Evolutionary conservation across 352 stramenopile species (phyloP).

Genomic region (Globisporangium solare): DNA sequence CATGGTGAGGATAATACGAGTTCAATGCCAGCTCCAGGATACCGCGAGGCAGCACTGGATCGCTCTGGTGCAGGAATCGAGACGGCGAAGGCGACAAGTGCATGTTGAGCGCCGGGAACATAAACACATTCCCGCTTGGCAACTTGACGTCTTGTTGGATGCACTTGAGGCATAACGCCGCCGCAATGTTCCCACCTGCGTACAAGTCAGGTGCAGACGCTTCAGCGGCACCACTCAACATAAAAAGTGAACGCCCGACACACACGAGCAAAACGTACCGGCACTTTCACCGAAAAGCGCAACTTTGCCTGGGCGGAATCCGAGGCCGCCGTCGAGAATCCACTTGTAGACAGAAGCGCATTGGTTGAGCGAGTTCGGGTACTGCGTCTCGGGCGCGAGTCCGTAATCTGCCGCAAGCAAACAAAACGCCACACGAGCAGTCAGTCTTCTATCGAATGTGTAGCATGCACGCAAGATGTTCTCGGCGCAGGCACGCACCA

Average conservation of each 20-base stretch:
- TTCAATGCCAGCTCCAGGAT: conserved; percentile 80
- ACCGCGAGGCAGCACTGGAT: conserved; percentile 75
- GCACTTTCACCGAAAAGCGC: conserved; percentile 82
- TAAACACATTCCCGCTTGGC: conserved; percentile 82
- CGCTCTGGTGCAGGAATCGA: conserved; percentile 84
- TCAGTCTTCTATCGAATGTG: no score
- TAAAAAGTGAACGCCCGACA: neutral
- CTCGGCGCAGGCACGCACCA: conserved; percentile 29
- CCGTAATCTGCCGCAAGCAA: conserved; percentile 60
- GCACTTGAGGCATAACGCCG: conserved; percentile 77
- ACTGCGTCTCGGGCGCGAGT: conserved; percentile 77
- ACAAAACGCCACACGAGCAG: conserved; percentile 3
- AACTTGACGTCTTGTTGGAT: conserved; percentile 69
- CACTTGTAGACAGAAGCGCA: conserved; percentile 84
- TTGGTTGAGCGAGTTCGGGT: conserved; percentile 74
- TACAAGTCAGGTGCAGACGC: conserved; percentile 2
- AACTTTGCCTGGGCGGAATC: conserved; percentile 65
- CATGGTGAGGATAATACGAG: conserved; percentile 82
- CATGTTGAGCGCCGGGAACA: conserved; percentile 89
- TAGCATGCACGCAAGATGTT: neutral
- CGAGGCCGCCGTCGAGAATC: conserved; percentile 65
- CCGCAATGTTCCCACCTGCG: conserved; percentile 81
- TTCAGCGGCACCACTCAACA: neutral
- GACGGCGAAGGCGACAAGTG: conserved; percentile 84
- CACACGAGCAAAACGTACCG: conserved; percentile 27